phyloP scores from a whole-genome alignment of 192 early-diverging fungal genomes.

The Dissophora ornata region DNA sequence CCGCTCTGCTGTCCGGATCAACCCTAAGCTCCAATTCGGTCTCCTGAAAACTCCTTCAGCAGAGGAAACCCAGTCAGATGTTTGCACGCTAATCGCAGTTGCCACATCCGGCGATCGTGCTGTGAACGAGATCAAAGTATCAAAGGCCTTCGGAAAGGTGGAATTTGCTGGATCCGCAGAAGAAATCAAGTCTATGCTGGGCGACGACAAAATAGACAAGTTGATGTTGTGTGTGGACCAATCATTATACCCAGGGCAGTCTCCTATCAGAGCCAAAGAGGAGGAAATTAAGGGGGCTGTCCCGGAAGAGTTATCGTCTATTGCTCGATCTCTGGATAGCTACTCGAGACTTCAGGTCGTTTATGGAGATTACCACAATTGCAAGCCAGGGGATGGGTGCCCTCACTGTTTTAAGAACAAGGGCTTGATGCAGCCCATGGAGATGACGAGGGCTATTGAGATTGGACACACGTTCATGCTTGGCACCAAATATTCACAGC shows the following conservation, averaged over 20 bases:
- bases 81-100: constrained; percentile 26
- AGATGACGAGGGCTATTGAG: constrained; percentile 73
- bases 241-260: constrained; percentile 42
- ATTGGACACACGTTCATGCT: constrained; percentile 92
- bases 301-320: constrained; percentile 18
- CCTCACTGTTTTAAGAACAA: constrained; percentile 43
- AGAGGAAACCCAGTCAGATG: not conserved
- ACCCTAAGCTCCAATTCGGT: constrained; percentile 41
- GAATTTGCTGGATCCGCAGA: constrained; percentile 27
- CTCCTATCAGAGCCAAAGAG: not conserved
- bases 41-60: constrained; percentile 11
- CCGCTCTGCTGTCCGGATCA: constrained; percentile 24
- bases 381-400: constrained; percentile 62
- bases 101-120: constrained; percentile 32
- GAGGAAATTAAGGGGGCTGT: not conserved
- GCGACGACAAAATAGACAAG: constrained; percentile 23
- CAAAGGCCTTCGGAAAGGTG: constrained; percentile 34
- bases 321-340: not conserved
- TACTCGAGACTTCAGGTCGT: constrained; percentile 3
- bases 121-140: constrained; percentile 46
- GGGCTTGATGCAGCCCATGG: constrained; percentile 37
- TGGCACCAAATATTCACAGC: constrained; percentile 87
- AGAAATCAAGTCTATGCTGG: constrained; percentile 26
- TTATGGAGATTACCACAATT: constrained; percentile 60
- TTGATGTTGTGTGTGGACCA: constrained; percentile 42